Evolutionary conservation across 192 early-diverging fungal species (phyloP).

Genomic region (Funneliformis mosseae): DNA sequence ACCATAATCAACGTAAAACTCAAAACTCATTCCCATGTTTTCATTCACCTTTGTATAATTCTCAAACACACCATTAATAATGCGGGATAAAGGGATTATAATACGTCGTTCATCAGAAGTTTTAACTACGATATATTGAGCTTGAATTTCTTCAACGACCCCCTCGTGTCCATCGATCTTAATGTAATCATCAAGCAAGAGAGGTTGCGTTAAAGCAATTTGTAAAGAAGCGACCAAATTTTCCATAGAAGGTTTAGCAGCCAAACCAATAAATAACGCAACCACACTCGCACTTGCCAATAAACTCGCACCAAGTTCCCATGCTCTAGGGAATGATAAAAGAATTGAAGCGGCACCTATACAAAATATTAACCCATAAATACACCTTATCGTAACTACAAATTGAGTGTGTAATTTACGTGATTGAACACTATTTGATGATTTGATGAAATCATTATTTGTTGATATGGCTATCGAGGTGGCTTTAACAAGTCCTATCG

Average conservation of each 20-base stretch:
- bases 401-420: conserved; percentile 45
- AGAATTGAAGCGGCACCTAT: conserved; percentile 39
- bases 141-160: conserved; percentile 43
- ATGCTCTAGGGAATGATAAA: conserved; percentile 47
- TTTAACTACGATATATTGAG: conserved; percentile 46
- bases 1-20: conserved; percentile 32
- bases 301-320: conserved; percentile 43
- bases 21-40: not conserved
- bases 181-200: conserved; percentile 47
- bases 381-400: conserved; percentile 43
- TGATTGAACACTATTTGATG: conserved; percentile 28
- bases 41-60: conserved; percentile 8
- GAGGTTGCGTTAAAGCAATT: conserved; percentile 48
- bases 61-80: conserved; percentile 13
- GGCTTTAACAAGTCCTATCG: conserved; percentile 45
- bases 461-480: conserved; percentile 33
- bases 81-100: conserved; percentile 40
- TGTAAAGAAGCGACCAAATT: conserved; percentile 46
- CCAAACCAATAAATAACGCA: conserved; percentile 44
- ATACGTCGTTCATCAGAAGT: conserved; percentile 42
- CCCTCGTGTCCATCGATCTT: conserved; percentile 37
- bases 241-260: conserved; percentile 45
- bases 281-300: conserved; percentile 48
- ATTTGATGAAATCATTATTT: conserved; percentile 36
- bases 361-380: conserved; percentile 41